Conservation (phyloP, 768 basidiomycete genomes). For the Suillus variegatus region DNA sequence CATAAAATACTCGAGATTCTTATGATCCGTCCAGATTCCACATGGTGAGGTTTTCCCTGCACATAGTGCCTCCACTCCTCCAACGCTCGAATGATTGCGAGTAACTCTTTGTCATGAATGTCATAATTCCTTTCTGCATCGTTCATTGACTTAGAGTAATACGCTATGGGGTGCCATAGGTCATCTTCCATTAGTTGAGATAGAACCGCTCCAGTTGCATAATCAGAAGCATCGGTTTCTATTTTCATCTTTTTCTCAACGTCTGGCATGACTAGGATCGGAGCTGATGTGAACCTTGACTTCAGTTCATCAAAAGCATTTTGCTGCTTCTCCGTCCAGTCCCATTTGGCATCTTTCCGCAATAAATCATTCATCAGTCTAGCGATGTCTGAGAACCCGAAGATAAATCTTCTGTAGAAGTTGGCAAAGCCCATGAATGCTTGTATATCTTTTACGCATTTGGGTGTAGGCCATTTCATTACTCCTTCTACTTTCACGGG, state of each 20-base stretch:
- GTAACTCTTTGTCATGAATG: conserved; percentile 31
- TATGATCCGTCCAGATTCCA: too few relatives aligned
- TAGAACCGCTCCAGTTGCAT: neutral
- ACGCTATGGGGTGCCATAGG: conserved; percentile 32
- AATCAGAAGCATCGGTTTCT: conserved; percentile 5
- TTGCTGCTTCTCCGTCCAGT: conserved; percentile 25
- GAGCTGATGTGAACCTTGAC: conserved; percentile 24
- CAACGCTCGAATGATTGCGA: neutral
- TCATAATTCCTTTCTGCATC: conserved; percentile 42
- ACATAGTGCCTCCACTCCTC: conserved; percentile 1
- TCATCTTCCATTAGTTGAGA: neutral
- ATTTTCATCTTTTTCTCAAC: neutral
- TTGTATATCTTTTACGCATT: conserved; percentile 19
- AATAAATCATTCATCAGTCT: conserved; percentile 28
- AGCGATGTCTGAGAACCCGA: conserved; percentile 27
- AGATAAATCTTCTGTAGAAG: conserved; percentile 34
- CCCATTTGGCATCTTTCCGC: conserved; percentile 23
- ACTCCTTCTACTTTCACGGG: conserved; percentile 32
- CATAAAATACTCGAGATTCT: too few relatives aligned
- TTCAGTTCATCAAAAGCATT: conserved; percentile 34
- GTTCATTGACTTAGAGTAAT: conserved; percentile 26
- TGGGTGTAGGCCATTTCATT: conserved; percentile 29
- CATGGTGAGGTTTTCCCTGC: neutral
- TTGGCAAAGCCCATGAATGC: conserved; percentile 31
- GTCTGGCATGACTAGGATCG: conserved; percentile 19